Evolutionary conservation across 2,329 filamentous ascomycete species (phyloP).

Genomic region (Pyrenochaeta sp.): DNA sequence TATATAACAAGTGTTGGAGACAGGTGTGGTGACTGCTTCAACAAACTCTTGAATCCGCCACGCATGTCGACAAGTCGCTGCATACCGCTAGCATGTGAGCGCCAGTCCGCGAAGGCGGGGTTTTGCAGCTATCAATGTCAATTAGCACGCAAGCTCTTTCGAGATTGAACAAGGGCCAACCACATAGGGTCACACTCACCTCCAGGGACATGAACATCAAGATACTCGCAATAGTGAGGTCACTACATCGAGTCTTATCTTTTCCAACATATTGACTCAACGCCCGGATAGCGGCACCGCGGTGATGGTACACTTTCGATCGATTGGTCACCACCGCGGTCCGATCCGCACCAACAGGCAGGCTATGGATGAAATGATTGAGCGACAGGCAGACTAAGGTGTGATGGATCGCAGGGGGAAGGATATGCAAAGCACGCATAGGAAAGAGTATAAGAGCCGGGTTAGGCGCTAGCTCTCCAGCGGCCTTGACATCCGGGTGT

Average conservation of each 20-base stretch:
- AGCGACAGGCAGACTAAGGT: slow-evolving; percentile 37
- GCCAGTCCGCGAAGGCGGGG: slow-evolving; percentile 31
- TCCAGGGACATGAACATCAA: slow-evolving; percentile 42
- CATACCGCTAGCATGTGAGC: slow-evolving; percentile 37
- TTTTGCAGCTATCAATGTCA: slow-evolving; percentile 34
- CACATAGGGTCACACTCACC: slow-evolving; percentile 16
- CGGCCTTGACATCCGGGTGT: slow-evolving; percentile 25
- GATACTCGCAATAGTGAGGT: slow-evolving; percentile 39
- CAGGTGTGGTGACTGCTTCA: slow-evolving; percentile 26
- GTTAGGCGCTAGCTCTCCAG: slow-evolving; percentile 33
- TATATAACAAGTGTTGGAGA: slow-evolving; percentile 32
- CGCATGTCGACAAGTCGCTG: slow-evolving; percentile 38
- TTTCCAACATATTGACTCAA: slow-evolving; percentile 32
- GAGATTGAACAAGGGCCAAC: too few relatives aligned
- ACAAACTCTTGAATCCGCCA: slow-evolving; percentile 33
- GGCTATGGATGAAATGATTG: slow-evolving; percentile 32
- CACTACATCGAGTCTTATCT: slow-evolving; percentile 33
- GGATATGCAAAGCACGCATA: slow-evolving; percentile 30
- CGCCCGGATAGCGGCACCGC: slow-evolving; percentile 37
- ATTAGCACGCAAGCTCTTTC: background rate
- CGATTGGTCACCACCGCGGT: slow-evolving; percentile 14
- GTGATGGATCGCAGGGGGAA: slow-evolving; percentile 41
- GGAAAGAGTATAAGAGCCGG: slow-evolving; percentile 40
- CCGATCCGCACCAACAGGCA: slow-evolving; percentile 21
- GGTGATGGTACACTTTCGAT: slow-evolving; percentile 39